Evolutionary conservation across 495 filamentous ascomycete species (phyloP).

Genomic region (Glutinoglossum americanum): DNA sequence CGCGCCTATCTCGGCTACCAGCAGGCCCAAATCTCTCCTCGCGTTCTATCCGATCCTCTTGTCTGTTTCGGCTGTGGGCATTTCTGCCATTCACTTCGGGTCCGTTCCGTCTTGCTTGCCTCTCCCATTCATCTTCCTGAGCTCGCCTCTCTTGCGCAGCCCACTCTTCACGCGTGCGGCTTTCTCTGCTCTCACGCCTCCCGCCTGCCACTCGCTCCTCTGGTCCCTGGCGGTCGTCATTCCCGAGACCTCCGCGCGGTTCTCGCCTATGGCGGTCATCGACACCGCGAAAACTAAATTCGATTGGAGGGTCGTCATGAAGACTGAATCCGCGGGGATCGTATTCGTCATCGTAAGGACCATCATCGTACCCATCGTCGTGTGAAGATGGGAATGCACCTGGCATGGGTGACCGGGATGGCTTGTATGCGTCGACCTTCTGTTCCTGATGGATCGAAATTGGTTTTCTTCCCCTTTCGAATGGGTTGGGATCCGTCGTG

Average conservation of each 20-base stretch:
- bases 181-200: background rate
- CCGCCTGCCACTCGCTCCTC: background rate
- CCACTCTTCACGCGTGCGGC: background rate
- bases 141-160: background rate
- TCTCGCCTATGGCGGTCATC: background rate
- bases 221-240: background rate
- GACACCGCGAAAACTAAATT: background rate
- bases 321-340: background rate
- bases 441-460: background rate
- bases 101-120: background rate
- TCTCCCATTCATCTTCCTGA: background rate
- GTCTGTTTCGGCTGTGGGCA: background rate
- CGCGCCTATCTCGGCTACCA: background rate
- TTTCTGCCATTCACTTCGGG: background rate
- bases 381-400: background rate
- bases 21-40: background rate
- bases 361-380: background rate
- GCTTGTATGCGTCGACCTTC: background rate
- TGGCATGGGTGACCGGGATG: background rate
- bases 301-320: background rate
- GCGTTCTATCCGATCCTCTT: background rate
- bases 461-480: background rate
- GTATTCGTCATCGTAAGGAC: background rate
- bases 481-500: background rate
- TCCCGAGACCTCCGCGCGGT: background rate